Evolutionary conservation across 2,329 filamentous ascomycete species (phyloP), one percentile per base, ranked within the genome.

Genomic region (Xylariaceae sp.): DNA sequence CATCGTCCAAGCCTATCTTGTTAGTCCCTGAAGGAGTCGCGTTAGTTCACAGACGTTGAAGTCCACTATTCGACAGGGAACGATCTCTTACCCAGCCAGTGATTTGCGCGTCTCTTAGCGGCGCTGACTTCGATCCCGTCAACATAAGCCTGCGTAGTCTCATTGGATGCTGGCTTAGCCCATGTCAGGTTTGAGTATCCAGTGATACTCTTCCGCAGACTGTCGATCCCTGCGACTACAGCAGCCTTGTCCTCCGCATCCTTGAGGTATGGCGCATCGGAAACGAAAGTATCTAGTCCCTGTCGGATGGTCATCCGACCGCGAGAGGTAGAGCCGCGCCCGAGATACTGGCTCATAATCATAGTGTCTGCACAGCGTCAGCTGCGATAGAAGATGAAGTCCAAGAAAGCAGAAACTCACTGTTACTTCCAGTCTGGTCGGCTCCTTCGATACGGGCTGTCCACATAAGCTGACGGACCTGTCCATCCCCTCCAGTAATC

Each of bases 381-480:
- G 53, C 44, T 53, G 42, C 30, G 39, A 11, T 38, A 10, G 17
- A 18, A 6, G 3, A n/a, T 22, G 7, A 44, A 12, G 3, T 2
- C n/a, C 6, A 35, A 27, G n/a, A 11, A 3, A n/a, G 30, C 19
- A 15, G 39, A 12, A 42, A 48, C 62, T 55, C 52, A 65, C 63
- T 64, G 44, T 62, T 65, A 40, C 56, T 64, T 31, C 61, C 63
- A n/a, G 67, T 66, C 39, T 58, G 52, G 44, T 65, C 62, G 44
- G 70, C 74, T 39, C 75, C 77, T 56, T 86, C 82, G 35, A 85
- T 81, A 56, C 83, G 77, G 36, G 82, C 78, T 7, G 83, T 86
- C 73, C 80, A 87, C 62, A 87, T 83, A 31, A 86, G 68, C 56
- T 85, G 79, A 40, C 83, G 76, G 6, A 77, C 75, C 51, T 81